Conservation (phyloP, 495 filamentous ascomycete genomes). For the Talaromyces proteolyticus region DNA sequence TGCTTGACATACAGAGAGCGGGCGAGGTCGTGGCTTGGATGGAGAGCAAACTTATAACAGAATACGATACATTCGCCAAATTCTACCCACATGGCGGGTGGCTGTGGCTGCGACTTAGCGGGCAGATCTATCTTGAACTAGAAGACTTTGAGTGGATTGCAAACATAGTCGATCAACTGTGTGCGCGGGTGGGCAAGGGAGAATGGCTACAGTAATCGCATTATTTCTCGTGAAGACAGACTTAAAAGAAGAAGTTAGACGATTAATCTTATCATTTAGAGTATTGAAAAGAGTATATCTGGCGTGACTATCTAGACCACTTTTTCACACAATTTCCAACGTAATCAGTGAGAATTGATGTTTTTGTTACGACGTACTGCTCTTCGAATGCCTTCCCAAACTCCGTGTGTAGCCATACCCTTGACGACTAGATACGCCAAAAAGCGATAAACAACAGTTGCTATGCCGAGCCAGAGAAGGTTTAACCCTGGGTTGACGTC, state of each 20-base stretch:
- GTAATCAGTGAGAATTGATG: background rate
- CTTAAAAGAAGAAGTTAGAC: too few species aligned
- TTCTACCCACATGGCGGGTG: constrained; percentile 51
- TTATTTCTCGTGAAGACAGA: too few species aligned
- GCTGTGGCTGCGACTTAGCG: constrained; percentile 69
- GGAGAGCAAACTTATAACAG: constrained; percentile 41
- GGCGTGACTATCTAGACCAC: background rate
- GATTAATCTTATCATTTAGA: too few species aligned
- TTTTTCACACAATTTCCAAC: background rate
- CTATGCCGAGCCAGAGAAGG: constrained; percentile 52
- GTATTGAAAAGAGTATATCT: background rate
- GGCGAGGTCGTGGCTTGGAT: constrained; percentile 49
- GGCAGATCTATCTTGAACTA: constrained; percentile 72
- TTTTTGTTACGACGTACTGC: background rate
- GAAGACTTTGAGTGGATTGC: constrained; percentile 73
- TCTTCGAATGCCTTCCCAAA: constrained; percentile 9
- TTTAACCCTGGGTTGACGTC: constrained; percentile 50
- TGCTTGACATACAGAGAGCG: constrained; percentile 25
- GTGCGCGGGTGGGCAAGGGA: constrained; percentile 49
- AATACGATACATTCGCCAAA: constrained; percentile 67
- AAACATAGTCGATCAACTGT: constrained; percentile 52
- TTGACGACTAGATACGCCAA: constrained; percentile 58
- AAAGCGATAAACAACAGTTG: constrained; percentile 55
- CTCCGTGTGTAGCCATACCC: constrained; percentile 24
- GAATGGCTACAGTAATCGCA: constrained; percentile 43